Evolutionary conservation across 1,284 basidiomycete genomes (phyloP).

Genomic region (Ceratobasidium sp.): DNA sequence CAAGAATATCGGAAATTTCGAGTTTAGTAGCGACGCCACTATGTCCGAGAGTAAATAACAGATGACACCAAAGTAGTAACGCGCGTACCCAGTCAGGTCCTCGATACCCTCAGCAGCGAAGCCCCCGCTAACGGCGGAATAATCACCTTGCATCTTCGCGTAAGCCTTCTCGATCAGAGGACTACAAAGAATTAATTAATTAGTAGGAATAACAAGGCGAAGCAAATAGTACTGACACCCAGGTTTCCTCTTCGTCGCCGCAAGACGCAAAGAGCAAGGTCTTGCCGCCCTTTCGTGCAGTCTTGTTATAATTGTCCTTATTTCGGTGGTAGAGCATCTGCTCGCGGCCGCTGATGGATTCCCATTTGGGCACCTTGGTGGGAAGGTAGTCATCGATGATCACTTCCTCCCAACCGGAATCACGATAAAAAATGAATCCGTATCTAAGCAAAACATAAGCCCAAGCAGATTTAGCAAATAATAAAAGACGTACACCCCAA

Average conservation of each 20-base stretch:
- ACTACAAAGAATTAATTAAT: conserved; percentile 1
- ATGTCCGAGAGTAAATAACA: neutral
- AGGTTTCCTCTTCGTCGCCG: conserved; percentile 51
- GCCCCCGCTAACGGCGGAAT: conserved; percentile 43
- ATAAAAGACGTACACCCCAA: conserved; percentile 58
- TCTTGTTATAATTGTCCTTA: conserved; percentile 49
- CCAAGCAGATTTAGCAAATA: neutral
- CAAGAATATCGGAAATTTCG: conserved; percentile 52
- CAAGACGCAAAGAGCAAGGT: conserved; percentile 49
- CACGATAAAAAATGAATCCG: conserved; percentile 56
- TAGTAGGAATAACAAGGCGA: neutral
- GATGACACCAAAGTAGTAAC: neutral
- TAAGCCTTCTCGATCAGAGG: conserved; percentile 44
- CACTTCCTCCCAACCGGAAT: conserved; percentile 50
- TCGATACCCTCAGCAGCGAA: conserved; percentile 44
- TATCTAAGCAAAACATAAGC: conserved; percentile 53
- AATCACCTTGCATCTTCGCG: conserved; percentile 40
- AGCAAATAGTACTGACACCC: conserved; percentile 47
- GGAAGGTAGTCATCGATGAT: conserved; percentile 45
- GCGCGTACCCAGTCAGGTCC: conserved; percentile 46
- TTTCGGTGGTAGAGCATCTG: conserved; percentile 49
- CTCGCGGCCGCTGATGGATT: conserved; percentile 44
- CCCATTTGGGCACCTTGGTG: conserved; percentile 36
- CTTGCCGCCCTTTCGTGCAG: conserved; percentile 49
- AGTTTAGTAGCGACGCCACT: conserved; percentile 47